Evolutionary conservation across 805 yeast species (phyloP), one percentile per base, ranked within the genome.

Genomic region (Wickerhamia fluorescens): DNA sequence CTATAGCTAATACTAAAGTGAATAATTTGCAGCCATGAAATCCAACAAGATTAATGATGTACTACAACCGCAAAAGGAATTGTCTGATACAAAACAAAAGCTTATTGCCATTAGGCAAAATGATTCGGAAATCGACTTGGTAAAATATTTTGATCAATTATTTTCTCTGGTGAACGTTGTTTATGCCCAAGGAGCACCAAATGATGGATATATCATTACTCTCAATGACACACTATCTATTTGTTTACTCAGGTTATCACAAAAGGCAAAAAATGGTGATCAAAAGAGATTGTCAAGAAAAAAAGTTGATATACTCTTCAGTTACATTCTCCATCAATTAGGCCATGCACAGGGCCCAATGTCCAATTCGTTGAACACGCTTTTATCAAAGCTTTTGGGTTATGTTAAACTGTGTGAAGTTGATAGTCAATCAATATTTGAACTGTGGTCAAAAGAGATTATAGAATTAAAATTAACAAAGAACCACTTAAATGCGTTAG

Each of bases 311-410:
- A 38, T 33, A 15, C 31, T 75, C 2, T 72, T 73, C 42, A 59
- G 60, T 14, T 80, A 71, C 47, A 66, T 80, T 9, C 53, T 78
- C 21, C 87, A 77, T 39, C 76, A 71, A 47, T 77, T 87, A 76
- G 74, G 73, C 30, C 83, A 78, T 28, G 70, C 83, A 2, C 77
- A 80, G 4, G 74, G 82, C 2, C 77, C 94, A 0, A 50, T 83
- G 16, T 74, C 79, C 5, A 83, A 80, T 44, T 78, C 94, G 0
- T 49, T 84, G 29, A 69, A 64, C 31, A 82, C 75, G 18, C 45
- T 86, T 25, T 68, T 85, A 27, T 30, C 49, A 2, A 84, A 78
- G 40, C 44, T 78, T 28, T 48, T 78, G 7, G 36, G 42, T 2
- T 57, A 75, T 38, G 11, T 36, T 54, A 25, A 40, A 45, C 24